A percentile compares a stretch with the other conserved stretches of the same genome.
These are phyloP conservation scores for Raffaelea deltoideospora DNA, from an alignment of 2,329 filamentous ascomycete genomes.

Conservation along the genomic window DNA sequence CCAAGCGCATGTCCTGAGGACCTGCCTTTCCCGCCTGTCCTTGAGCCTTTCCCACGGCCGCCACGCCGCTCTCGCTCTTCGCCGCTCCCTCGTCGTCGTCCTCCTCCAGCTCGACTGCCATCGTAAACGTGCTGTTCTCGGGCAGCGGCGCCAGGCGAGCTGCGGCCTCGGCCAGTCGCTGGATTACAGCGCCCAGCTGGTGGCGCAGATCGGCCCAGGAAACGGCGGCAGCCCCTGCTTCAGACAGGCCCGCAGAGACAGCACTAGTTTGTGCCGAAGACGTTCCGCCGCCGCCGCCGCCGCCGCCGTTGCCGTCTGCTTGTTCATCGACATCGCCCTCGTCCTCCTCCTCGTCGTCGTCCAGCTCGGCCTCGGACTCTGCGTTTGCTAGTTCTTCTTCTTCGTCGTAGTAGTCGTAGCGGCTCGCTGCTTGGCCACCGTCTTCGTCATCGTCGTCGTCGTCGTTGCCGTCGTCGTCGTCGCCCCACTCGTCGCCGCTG, in stretches of 20 bases:
- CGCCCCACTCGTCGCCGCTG: constrained; percentile 29
- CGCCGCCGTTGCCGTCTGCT: not conserved
- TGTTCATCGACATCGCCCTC: not conserved
- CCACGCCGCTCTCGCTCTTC: not conserved
- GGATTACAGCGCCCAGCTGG: constrained; percentile 53
- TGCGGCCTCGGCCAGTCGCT: constrained; percentile 44
- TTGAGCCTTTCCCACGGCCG: not conserved
- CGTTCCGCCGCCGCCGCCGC: not conserved
- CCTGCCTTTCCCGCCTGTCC: no score
- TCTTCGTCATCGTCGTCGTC: constrained; percentile 3
- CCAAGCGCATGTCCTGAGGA: no score
- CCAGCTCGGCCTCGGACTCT: constrained; percentile 4
- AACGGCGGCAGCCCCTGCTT: constrained; percentile 14
- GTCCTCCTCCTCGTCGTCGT: not conserved
- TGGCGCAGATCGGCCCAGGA: constrained; percentile 52
- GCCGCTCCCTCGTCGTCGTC: not conserved
- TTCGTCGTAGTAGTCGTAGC: constrained; percentile 6
- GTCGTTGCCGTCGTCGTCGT: constrained; percentile 20
- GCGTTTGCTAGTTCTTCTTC: constrained; percentile 4
- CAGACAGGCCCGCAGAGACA: no score
- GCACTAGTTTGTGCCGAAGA: no score
- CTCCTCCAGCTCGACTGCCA: constrained; percentile 59
- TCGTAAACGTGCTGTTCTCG: constrained; percentile 53
- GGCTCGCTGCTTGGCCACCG: not conserved
- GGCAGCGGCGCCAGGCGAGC: constrained; percentile 44